These are phyloP conservation scores for Alternaria sp. DNA, from an alignment of 2,329 filamentous ascomycete genomes.

Conservation along the genomic window DNA sequence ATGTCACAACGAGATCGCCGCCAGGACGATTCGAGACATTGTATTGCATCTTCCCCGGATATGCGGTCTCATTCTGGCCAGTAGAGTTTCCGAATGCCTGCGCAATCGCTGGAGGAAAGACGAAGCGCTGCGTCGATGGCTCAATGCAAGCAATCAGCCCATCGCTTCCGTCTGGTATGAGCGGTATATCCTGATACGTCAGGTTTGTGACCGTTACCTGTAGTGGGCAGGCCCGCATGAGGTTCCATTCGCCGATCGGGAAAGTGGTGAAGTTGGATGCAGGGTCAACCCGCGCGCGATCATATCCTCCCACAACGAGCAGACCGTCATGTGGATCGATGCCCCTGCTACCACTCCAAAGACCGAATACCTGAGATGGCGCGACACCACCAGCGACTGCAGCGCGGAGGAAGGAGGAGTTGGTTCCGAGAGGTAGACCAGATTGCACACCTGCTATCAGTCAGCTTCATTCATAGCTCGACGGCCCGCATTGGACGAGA, in stretches of 20 bases:
- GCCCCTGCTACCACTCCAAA: conserved; percentile 14
- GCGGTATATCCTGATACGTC: neutral
- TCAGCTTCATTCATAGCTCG: neutral
- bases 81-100: neutral
- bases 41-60: conserved; percentile 7
- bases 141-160: conserved; percentile 8
- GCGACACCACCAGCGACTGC: conserved; percentile 12
- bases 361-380: conserved; percentile 14
- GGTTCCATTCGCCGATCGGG: conserved; percentile 11
- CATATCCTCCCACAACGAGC: conserved; percentile 18
- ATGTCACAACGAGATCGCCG: conserved; percentile 6
- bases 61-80: conserved; percentile 1
- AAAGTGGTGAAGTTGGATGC: conserved; percentile 9
- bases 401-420: conserved; percentile 14
- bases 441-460: conserved; percentile 4
- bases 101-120: conserved; percentile 9
- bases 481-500: neutral
- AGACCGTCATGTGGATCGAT: conserved; percentile 11
- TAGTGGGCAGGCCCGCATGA: conserved; percentile 8
- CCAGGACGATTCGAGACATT: conserved; percentile 2
- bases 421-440: conserved; percentile 16
- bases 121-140: conserved; percentile 7
- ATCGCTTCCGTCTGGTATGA: neutral
- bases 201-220: conserved; percentile 13
- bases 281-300: conserved; percentile 9